Percentiles rank a stretch among this genome's conserved stretches.
Conservation (phyloP, 495 filamentous ascomycete genomes). For the Daldinia grandis region DNA sequence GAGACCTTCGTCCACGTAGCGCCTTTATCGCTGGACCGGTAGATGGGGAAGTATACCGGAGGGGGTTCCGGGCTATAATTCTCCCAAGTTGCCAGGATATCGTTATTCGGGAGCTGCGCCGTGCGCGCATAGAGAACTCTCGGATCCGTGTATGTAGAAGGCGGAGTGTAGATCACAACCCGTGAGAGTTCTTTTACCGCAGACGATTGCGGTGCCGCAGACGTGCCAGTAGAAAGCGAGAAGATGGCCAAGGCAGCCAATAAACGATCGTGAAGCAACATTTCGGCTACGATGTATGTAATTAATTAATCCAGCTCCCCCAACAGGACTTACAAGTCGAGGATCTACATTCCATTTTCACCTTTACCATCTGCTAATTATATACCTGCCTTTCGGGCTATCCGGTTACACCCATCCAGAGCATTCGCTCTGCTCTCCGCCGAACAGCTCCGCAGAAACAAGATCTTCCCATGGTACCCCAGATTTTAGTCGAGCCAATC, state of each 20-base stretch:
- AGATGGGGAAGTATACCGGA: constrained; percentile 70
- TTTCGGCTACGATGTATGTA: constrained; percentile 1
- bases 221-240: background rate
- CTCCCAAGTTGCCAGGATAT: constrained; percentile 71
- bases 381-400: constrained; percentile 22
- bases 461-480: constrained; percentile 33
- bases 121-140: constrained; percentile 63
- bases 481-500: constrained; percentile 39
- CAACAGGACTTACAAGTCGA: background rate
- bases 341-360: constrained; percentile 16
- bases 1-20: constrained; percentile 69
- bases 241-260: constrained; percentile 23
- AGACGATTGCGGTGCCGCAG: constrained; percentile 4
- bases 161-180: constrained; percentile 30
- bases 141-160: constrained; percentile 45
- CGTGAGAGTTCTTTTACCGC: constrained; percentile 22
- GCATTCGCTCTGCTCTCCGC: constrained; percentile 30
- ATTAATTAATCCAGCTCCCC: background rate
- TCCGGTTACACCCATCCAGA: constrained; percentile 22
- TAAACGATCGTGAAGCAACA: constrained; percentile 22
- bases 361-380: constrained; percentile 8
- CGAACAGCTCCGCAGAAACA: constrained; percentile 27
- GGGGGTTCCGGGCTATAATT: constrained; percentile 68
- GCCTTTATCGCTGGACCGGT: constrained; percentile 67
- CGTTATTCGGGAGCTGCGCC: constrained; percentile 57